Conservation (phyloP, 495 filamentous ascomycete species). For the Penicillium riverlandense region DNA sequence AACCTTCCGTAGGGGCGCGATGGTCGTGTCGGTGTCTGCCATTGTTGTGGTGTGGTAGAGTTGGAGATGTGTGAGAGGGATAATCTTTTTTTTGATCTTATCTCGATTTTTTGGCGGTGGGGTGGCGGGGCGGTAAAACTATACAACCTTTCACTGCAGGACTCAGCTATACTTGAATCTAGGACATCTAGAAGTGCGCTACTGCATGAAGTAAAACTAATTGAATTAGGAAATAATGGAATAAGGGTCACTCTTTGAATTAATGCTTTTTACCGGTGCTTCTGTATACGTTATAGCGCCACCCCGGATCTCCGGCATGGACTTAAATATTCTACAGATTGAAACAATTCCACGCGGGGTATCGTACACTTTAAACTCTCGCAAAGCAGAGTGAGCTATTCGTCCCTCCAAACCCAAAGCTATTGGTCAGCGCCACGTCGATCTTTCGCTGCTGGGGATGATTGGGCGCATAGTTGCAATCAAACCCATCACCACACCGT, state of each 20-base stretch:
- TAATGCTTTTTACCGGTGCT: too few relatives aligned
- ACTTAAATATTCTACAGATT: too few relatives aligned
- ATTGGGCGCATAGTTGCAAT: slow-evolving; percentile 82
- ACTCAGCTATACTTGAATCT: too few relatives aligned
- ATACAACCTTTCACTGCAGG: too few relatives aligned
- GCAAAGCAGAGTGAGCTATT: slow-evolving; percentile 86
- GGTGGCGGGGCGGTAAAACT: slow-evolving; percentile 16
- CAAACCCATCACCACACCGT: slow-evolving; percentile 58
- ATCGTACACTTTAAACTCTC: too few relatives aligned
- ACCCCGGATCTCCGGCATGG: too few relatives aligned
- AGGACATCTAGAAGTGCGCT: too few relatives aligned
- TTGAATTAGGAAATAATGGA: too few relatives aligned
- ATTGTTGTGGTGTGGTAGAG: slow-evolving; percentile 15
- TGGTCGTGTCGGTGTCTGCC: slow-evolving; percentile 19
- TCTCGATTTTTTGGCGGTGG: slow-evolving; percentile 21
- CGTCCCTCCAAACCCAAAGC: slow-evolving; percentile 96
- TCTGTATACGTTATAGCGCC: too few relatives aligned
- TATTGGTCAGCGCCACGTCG: slow-evolving; percentile 79
- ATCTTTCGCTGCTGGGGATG: slow-evolving; percentile 61
- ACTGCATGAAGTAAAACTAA: too few relatives aligned
- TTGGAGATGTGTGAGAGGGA: background rate
- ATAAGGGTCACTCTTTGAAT: too few relatives aligned
- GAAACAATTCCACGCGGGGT: too few relatives aligned
- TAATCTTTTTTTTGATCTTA: slow-evolving; percentile 20
- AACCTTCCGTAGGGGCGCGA: slow-evolving; percentile 62